Conservation (phyloP, 768 basidiomycete genomes). For the Tremella yokohamensis region DNA sequence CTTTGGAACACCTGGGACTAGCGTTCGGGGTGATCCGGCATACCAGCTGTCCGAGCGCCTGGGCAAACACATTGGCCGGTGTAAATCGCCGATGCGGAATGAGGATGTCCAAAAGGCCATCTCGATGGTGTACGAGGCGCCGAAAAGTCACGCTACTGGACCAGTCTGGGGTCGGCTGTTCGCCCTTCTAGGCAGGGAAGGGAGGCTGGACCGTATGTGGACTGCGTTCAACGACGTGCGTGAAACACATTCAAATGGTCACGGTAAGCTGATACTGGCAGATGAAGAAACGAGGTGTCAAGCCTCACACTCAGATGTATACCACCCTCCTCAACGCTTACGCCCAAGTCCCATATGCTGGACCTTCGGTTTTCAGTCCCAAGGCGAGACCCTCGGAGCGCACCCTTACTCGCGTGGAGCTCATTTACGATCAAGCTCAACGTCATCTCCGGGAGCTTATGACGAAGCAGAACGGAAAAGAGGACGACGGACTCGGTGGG, state of each 20-base stretch:
- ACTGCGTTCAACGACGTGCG: conserved; percentile 46
- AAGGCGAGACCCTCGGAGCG: conserved; percentile 13
- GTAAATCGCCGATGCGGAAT: conserved; percentile 10
- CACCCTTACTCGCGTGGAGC: conserved; percentile 25
- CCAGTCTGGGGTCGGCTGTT: conserved; percentile 45
- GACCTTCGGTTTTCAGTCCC: background rate
- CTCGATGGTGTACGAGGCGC: conserved; percentile 21
- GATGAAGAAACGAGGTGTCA: conserved; percentile 50
- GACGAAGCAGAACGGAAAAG: background rate
- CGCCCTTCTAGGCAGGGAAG: conserved; percentile 30
- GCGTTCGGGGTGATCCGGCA: no score
- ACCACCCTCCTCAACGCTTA: conserved; percentile 41
- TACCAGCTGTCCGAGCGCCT: no score
- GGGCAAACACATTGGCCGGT: no score
- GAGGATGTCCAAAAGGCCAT: conserved; percentile 17
- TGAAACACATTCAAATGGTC: background rate
- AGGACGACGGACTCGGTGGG: background rate
- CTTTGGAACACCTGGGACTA: no score
- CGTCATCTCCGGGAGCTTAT: background rate
- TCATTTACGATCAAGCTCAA: conserved; percentile 25
- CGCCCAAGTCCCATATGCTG: conserved; percentile 17
- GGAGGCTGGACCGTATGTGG: conserved; percentile 41
- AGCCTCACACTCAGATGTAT: conserved; percentile 40
- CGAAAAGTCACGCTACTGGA: conserved; percentile 28
- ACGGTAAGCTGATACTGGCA: conserved; percentile 5